Evolutionary conservation across 345 rosid genomes (phyloP), one percentile per base, ranked within the genome.

Genomic region (rapeseed (Brassica napus)): DNA sequence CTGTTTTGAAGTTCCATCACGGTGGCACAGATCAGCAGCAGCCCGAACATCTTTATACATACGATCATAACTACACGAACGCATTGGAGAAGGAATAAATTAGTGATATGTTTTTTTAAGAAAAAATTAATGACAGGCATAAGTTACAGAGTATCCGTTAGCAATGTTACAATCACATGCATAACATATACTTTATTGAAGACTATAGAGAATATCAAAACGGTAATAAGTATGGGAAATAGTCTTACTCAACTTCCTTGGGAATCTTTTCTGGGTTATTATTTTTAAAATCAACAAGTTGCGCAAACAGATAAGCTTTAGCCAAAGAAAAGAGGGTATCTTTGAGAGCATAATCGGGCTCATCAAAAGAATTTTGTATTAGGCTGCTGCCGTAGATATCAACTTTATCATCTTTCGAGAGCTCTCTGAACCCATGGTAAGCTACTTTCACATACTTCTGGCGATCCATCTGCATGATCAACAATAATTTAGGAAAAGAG

Each of bases 361-460:
- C 98, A 71, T 95, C 99, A 77, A 90, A 95, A 65, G 99, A 82
- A 86, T 95, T 94, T 30, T 91, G 92, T 82, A 90, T 71, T 39
- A 95, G 85, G 74, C 98, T 91, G 81, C 69, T 91, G 55, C 99
- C 99, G 49, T 95, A 95, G 37, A 90, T 84, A 62, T 82, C 90
- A 79, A 90, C 87, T 89, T 95, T 95, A 54, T 90, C 96, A 84
- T 95, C 98, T 87, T 95, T 95, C 18, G 93, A 84, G 84, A 95
- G 84, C 83, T 95, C 99, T 70, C 69, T 85, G 82, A 95, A 91
- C 75, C 99, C 99, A 85, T 95, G 99, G 82, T 93, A 95, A 15
- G 99, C 99, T 68, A 95, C 93, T 86, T 95, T 93, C 68, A 93
- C 99, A 77, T 95, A 95, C 80, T 95, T 95, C 74, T 93, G 99